phyloP scores from a whole-genome alignment of 2,329 filamentous ascomycete genomes.

The Sporothrix variecibatus region DNA sequence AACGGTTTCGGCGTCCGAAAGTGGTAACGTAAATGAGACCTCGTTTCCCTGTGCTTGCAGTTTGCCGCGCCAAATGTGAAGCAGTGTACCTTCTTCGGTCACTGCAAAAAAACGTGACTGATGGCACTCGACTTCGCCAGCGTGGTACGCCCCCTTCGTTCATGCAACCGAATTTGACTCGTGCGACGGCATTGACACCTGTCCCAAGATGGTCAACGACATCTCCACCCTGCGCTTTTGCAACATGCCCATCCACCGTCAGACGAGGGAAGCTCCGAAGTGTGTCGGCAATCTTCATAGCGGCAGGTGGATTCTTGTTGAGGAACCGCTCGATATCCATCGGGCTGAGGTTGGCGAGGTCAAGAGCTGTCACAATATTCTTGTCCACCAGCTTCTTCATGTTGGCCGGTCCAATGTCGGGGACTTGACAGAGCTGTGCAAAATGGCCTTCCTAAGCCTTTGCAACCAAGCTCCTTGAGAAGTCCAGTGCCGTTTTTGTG shows the following conservation, averaged over 20 bases:
- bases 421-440: conserved; percentile 79
- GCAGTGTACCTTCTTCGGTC: conserved; percentile 65
- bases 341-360: conserved; percentile 67
- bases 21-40: conserved; percentile 58
- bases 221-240: conserved; percentile 26
- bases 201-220: conserved; percentile 37
- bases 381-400: conserved; percentile 71
- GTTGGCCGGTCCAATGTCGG: conserved; percentile 73
- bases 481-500: conserved; percentile 69
- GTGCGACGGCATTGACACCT: conserved; percentile 38
- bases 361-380: conserved; percentile 70
- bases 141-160: conserved; percentile 63
- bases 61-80: conserved; percentile 68
- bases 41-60: conserved; percentile 59
- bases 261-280: conserved; percentile 70
- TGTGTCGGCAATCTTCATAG: conserved; percentile 65
- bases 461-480: conserved; percentile 75
- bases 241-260: conserved; percentile 40
- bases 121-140: conserved; percentile 67
- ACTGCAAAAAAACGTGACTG: conserved; percentile 74
- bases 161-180: conserved; percentile 67
- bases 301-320: conserved; percentile 81
- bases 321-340: conserved; percentile 75
- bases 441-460: conserved; percentile 79
- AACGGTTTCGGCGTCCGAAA: conserved; percentile 59